A percentile compares a stretch with the other conserved stretches of the same genome.
Evolutionary conservation across 2,329 filamentous ascomycete genomes (phyloP).

Genomic region (Chaetomiaceae sp.): DNA sequence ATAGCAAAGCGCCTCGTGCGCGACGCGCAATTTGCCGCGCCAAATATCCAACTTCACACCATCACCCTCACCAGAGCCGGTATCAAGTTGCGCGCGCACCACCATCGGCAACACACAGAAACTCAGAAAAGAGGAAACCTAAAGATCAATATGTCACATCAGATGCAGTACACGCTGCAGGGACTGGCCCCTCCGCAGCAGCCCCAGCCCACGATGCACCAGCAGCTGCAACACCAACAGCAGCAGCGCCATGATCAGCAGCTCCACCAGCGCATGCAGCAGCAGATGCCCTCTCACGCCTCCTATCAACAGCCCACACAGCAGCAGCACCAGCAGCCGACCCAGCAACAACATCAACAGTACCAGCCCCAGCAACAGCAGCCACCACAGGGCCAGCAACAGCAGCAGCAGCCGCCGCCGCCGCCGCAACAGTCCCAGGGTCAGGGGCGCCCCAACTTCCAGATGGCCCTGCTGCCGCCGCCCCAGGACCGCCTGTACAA

Average conservation of each 20-base stretch:
- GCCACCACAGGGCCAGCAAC: conserved; percentile 4
- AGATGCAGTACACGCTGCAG: conserved; percentile 13
- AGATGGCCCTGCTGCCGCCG: conserved; percentile 28
- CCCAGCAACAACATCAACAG: conserved; percentile 7
- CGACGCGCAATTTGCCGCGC: neutral
- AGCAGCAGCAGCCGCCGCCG: conserved; percentile 16
- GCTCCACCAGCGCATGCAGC: conserved; percentile 7
- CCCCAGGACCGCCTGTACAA: conserved; percentile 29
- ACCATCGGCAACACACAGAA: no score
- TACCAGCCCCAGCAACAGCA: conserved; percentile 9
- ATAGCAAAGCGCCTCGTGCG: conserved; percentile 17
- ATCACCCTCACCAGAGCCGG: neutral
- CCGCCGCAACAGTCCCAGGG: conserved; percentile 8
- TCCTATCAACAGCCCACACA: conserved; percentile 6
- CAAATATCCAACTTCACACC: conserved; percentile 6
- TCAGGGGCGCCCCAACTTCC: conserved; percentile 24
- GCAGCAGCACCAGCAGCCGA: neutral
- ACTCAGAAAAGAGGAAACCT: neutral
- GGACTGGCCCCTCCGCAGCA: conserved; percentile 6
- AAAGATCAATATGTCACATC: conserved; percentile 4
- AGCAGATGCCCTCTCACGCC: neutral
- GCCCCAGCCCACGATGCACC: conserved; percentile 12
- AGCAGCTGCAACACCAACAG: neutral
- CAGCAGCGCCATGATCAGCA: conserved; percentile 10
- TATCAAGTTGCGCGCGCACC: neutral